Evolutionary conservation across 768 basidiomycete genomes (phyloP), one percentile per base, ranked within the genome.

Genomic region (Cystobasidium ongulense): DNA sequence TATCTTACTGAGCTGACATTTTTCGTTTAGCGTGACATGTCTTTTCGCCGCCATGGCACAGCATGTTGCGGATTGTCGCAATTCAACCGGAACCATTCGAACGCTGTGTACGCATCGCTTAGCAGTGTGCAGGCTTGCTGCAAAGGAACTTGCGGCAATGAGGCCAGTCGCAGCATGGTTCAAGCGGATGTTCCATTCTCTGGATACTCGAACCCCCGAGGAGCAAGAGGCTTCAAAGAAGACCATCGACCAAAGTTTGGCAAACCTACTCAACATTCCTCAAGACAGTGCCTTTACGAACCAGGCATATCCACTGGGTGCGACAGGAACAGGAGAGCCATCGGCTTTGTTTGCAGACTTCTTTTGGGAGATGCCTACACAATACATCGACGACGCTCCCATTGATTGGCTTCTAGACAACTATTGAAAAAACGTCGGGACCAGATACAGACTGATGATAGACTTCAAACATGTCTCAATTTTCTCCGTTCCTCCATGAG

Each of bases 321-420:
- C 17, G 5, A 59, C 15, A 17, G 57, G 33, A 17, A 29, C 57
- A 13, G 57, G 57, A 59, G 25, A 29, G 29, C 57, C 57, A 5
- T 59, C 57, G 33, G 57, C 57, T 27, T 15, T 59, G 13, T 59
- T 59, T 59, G 57, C 57, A 29, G 57, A 59, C 21, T 59, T 59
- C 23, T 23, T 59, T 4, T 59, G 57, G 57, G 57, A 35, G 25
- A 59, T 59, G 57, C 57, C 57, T 29, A 15, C 57, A 2, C 29
- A 59, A 23, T 29, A 59, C 33, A 27, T 27, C 11, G 57, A 15
- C 27, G 33, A 59, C 29, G 57, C 25, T 5, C 29, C 57, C 11
- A 59, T 59, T 5, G 57, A 59, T 59, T 59, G 57, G 57, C 57
- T 59, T 15, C 21, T 59, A 29, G 57, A 59, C 57, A 31, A 59